A percentile compares a stretch with the other conserved stretches of the same genome.
These are phyloP conservation scores for Monosporascus sp. DNA, from an alignment of 2,329 filamentous ascomycete species.

Conservation along the genomic window DNA sequence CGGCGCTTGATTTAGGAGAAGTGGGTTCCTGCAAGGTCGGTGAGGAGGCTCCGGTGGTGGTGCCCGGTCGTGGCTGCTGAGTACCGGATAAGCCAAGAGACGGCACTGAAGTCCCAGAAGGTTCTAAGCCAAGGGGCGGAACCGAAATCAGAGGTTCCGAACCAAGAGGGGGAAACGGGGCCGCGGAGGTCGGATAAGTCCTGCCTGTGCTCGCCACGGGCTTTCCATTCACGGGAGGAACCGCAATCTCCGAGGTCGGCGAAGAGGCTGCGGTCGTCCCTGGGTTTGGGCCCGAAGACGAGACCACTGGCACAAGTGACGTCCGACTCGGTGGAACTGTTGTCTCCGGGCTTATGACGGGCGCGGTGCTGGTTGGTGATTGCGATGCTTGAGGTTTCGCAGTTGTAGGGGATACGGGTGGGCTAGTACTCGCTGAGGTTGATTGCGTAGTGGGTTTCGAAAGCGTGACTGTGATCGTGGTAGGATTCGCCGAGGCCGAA, in stretches of 20 bases:
- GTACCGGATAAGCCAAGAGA: not conserved
- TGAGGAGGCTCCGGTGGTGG: not conserved
- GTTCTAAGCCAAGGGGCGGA: not conserved
- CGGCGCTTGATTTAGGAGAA: not conserved
- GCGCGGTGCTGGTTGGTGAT: not conserved
- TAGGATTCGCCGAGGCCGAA: not conserved
- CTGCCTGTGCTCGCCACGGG: not conserved
- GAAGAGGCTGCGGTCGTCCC: not conserved
- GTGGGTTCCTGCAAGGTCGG: not conserved
- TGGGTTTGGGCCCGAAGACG: not conserved
- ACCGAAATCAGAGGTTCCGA: too few relatives aligned
- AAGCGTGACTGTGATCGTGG: not conserved
- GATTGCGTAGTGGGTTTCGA: not conserved
- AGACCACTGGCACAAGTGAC: not conserved
- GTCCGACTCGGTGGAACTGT: not conserved
- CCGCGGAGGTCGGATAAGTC: not conserved
- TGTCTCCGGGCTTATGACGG: not conserved
- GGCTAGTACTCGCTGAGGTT: not conserved
- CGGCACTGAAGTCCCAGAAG: not conserved
- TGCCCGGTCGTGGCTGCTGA: not conserved
- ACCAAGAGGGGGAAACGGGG: not conserved
- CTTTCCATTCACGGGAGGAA: not conserved
- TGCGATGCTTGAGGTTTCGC: not conserved
- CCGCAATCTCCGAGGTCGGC: not conserved
- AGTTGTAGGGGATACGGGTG: not conserved